These are phyloP conservation scores for Rhododendron williamsianum DNA, from an alignment of 148 eudicot species.

Conservation along the genomic window DNA sequence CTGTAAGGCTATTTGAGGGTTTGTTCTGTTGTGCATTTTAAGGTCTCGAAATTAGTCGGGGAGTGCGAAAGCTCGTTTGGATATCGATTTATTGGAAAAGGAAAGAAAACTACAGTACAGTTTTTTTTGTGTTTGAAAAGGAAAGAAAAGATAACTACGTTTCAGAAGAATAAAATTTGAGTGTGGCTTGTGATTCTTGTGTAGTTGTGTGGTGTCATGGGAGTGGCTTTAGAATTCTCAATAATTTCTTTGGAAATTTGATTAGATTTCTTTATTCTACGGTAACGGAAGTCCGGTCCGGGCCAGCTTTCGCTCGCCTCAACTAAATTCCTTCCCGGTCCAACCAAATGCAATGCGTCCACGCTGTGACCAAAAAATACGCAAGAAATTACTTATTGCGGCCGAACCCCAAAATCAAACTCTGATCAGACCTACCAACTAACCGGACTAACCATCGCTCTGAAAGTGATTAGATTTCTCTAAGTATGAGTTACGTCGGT, in stretches of 20 bases:
- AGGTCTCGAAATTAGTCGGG: no score
- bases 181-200: neutral
- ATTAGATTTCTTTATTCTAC: neutral
- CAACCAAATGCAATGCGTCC: neutral
- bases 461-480: neutral
- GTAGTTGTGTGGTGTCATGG: neutral
- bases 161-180: neutral
- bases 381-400: neutral
- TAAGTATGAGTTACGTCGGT: neutral
- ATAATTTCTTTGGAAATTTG: no score
- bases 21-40: no score
- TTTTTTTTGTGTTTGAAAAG: no score
- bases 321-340: neutral
- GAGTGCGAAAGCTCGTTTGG: no score
- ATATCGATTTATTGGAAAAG: no score
- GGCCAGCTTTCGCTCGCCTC: neutral
- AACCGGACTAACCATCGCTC: neutral
- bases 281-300: neutral
- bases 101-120: no score
- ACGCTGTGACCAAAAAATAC: neutral
- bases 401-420: neutral
- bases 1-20: no score
- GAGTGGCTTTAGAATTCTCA: neutral
- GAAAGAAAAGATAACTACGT: neutral
- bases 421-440: neutral